phyloP scores from a whole-genome alignment of 345 rosid species.

The Capsella bursapastoris region DNA sequence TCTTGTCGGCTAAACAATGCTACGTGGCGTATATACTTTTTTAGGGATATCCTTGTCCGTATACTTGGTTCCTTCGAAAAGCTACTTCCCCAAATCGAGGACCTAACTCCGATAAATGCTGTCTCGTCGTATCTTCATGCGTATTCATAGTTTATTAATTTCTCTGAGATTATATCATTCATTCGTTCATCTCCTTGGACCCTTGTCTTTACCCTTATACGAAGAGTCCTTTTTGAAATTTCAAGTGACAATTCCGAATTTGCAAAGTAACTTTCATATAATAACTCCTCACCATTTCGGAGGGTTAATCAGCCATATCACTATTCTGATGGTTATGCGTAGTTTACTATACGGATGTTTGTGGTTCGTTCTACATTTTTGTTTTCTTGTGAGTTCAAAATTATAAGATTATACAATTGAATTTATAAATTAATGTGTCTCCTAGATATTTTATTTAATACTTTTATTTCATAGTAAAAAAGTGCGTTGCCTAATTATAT shows the following conservation, averaged over 20 bases:
- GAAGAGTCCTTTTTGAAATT: conserved; percentile 7
- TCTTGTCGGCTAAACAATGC: conserved; percentile 37
- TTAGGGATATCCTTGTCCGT: conserved; percentile 23
- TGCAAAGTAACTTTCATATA: neutral
- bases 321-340: conserved; percentile 8
- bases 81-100: conserved; percentile 39
- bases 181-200: neutral
- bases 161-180: neutral
- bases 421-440: neutral
- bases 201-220: conserved; percentile 25
- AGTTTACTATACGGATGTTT: neutral
- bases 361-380: neutral
- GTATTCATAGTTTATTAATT: conserved; percentile 11
- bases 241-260: conserved; percentile 5
- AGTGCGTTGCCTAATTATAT: conserved; percentile 2
- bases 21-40: conserved; percentile 22
- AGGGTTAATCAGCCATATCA: conserved; percentile 23
- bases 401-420: neutral
- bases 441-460: neutral
- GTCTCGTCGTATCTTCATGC: conserved; percentile 23
- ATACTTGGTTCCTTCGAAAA: conserved; percentile 32
- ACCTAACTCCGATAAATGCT: conserved; percentile 33
- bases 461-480: neutral
- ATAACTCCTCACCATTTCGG: conserved; percentile 19
- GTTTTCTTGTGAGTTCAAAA: neutral